Base-by-base conservation (phyloP, 108 stramenopile species). In the Pseudonitzschia delicatissima region DNA sequence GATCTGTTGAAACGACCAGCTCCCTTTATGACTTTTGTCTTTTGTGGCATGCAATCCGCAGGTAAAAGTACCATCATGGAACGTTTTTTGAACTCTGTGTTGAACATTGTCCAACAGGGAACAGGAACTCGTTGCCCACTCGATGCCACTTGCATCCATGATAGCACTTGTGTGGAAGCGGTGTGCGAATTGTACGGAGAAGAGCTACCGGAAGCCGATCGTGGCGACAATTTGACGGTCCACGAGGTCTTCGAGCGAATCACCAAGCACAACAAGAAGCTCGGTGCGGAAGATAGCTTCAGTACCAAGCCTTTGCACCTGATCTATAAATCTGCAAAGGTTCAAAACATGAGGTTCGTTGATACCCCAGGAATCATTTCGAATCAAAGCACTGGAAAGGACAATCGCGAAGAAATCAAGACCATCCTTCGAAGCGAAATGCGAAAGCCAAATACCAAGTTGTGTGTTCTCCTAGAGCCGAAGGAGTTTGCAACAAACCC, bases 21-120 rank as follows among this genome's bases (percentile, higher is more conserved):
- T 37, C 88, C 85, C 8, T 90, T 90, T 64, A 80, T 90, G 61
- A 83, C 77, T 3, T 86, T 90, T 77, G 88, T 90, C 2, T 80
- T 90, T 53, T 86, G 85, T 67, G 88, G 88, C 4, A 90, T 86
- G 85, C 88, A 90, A 39, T 78, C 76, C 15, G 72, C 79, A 37
- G 88, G 88, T 39, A 90, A 90, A 58, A 68, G 65, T 61, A 90
- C 88, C 21, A 82, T 90, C 64, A 86, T 90, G 88, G 88, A 90
- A 62, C 78, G 88, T 9, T 90, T 90, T 66, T 53, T 90, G 69
- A 78, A 77, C 35, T 72, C 81, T 5, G 79, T 77, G 4, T 45
- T 90, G 6, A 90, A 90, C 72, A 90, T 90, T 35, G 82, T 90
- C 2, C 88, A 90, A 59, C 81, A 84, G 72, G 88, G 88, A 6